Base-by-base conservation (phyloP, 768 basidiomycete species). In the Mycena capillaripes region DNA sequence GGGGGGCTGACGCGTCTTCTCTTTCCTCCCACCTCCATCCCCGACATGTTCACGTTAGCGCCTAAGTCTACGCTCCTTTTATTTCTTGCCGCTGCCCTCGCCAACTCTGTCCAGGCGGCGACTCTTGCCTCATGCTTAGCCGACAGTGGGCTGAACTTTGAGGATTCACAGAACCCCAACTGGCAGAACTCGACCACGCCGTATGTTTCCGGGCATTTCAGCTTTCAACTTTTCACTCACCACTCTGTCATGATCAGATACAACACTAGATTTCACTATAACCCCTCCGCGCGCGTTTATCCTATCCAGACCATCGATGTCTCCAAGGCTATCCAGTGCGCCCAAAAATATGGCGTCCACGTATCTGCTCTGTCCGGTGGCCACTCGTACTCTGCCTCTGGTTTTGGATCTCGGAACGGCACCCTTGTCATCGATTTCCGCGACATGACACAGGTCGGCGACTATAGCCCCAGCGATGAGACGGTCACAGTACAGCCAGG, bases 401-500 rank as follows among this genome's bases (percentile, higher is more conserved):
- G 70, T 2, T 72, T 44, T 34, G 70, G 65, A 40, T 59, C 70
- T n/a, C 57, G 42, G 6, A 36, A 72, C 30, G 70, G 70, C 16
- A 14, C 48, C 6, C 58, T 72, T 4, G 70, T 72, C 4, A 32
- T 72, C 30, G 50, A 19, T 5, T 55, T 72, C 12, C 70, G 65
- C 10, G 50, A 72, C 36, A 72, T 72, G 70, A 2, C 58, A 8
- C n/a, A 30, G 17, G 52, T 66, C 12, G 36, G 12, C 36, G 3
- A 14, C 23, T 62, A 62, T 17, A 53, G 25, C 29, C n/a, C 58
- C 16, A 38, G 38, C 16, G 61, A 46, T 29, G 48, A 29, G 6
- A 55, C 34, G 9, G 78, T 59, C 78, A 72, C 1, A 77, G 12
- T 70, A 63, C 14, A 70, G n/a, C 61, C 70, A 3, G 74, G 74